phyloP scores from a whole-genome alignment of 2,329 filamentous ascomycete species.

The Ceratocystis alfenasii region DNA sequence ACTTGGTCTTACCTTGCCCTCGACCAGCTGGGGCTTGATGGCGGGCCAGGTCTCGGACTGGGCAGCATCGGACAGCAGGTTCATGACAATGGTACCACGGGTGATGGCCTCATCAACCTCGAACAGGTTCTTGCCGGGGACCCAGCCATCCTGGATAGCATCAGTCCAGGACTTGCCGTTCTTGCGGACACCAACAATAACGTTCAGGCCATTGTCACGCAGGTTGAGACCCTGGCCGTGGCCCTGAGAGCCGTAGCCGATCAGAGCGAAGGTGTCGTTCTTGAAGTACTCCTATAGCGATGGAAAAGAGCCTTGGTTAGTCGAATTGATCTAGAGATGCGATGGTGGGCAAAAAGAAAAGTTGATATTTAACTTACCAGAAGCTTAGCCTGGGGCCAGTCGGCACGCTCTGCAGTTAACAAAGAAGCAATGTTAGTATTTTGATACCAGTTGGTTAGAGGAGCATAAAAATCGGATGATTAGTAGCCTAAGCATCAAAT shows the following conservation, averaged over 20 bases:
- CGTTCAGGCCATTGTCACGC: conserved; percentile 97
- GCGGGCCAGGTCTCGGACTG: conserved; percentile 98
- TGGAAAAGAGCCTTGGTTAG: conserved; percentile 7
- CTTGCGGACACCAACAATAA: conserved; percentile 98
- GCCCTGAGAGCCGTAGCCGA: conserved; percentile 95
- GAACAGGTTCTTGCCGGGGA: conserved; percentile 97
- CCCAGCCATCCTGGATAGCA: conserved; percentile 92
- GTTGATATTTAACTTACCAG: conserved; percentile 51
- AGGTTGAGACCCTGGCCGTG: conserved; percentile 99
- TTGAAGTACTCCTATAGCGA: conserved; percentile 85
- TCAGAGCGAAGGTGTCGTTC: conserved; percentile 96
- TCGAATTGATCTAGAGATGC: neutral
- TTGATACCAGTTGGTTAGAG: neutral
- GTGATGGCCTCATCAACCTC: conserved; percentile 93
- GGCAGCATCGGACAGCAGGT: conserved; percentile 93
- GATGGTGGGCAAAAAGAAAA: neutral
- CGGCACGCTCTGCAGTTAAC: conserved; percentile 63
- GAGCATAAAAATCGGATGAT: neutral
- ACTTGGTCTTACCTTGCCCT: conserved; percentile 70
- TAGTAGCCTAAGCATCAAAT: conserved; percentile 9
- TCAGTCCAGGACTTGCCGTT: conserved; percentile 98
- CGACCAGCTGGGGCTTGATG: conserved; percentile 95
- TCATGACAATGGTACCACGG: conserved; percentile 94
- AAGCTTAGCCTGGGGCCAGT: conserved; percentile 98
- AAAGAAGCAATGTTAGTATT: conserved; percentile 14